A percentile compares a stretch with the other conserved stretches of the same genome.
These are phyloP conservation scores for Umbellularia californica DNA, from an alignment of 164 flowering plant species.

Conservation along the genomic window DNA sequence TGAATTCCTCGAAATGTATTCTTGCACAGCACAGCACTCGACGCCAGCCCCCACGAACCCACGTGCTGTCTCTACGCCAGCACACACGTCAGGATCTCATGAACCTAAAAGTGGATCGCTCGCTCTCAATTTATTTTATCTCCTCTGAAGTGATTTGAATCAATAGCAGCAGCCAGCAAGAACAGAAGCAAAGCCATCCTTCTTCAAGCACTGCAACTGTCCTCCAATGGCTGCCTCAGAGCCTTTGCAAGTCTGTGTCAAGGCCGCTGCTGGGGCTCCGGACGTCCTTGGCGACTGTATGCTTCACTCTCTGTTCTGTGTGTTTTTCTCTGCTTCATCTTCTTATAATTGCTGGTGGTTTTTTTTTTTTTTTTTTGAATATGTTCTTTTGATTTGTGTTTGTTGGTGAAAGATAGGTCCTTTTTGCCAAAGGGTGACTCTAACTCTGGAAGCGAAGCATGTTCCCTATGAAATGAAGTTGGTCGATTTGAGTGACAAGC, in stretches of 20 bases:
- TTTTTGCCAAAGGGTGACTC: slow-evolving; percentile 67
- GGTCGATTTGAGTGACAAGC: slow-evolving; percentile 57
- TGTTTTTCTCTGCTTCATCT: not conserved
- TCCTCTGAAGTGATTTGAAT: not conserved
- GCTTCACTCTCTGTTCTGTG: not conserved
- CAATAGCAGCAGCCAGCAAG: not conserved
- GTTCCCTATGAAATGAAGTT: slow-evolving; percentile 56
- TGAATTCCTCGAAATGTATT: no score
- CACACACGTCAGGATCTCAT: not conserved
- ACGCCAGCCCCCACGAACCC: no score
- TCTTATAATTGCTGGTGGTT: not conserved
- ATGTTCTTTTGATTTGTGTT: not conserved
- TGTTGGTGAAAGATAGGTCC: slow-evolving; percentile 20
- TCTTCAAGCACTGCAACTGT: not conserved
- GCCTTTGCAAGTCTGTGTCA: slow-evolving; percentile 65
- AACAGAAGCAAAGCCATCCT: not conserved
- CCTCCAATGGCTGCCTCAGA: slow-evolving; percentile 37
- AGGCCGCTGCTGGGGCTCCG: slow-evolving; percentile 79
- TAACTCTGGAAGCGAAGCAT: slow-evolving; percentile 87
- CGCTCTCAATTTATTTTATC: not conserved
- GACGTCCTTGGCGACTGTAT: slow-evolving; percentile 66
- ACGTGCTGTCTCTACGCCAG: no score
- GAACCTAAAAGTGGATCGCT: not conserved
- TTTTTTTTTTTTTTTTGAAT: not conserved
- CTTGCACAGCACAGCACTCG: no score